Conservation (phyloP, 352 stramenopile species). For the Phytophthora tentaculata region DNA sequence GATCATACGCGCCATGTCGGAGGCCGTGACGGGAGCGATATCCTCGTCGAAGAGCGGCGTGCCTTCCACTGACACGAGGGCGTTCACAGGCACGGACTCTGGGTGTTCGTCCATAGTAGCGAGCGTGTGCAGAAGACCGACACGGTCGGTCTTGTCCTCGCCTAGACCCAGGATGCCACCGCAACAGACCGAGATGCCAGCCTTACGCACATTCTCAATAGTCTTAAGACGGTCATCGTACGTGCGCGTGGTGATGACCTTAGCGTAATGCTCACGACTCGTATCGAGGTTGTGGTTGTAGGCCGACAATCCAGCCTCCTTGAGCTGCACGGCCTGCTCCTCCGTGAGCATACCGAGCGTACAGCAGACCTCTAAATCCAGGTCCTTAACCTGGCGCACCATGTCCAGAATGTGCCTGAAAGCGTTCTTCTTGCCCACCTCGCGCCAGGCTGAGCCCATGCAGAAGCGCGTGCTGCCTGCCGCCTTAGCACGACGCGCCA, state of each 20-base stretch:
- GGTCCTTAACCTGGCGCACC: conserved; percentile 92
- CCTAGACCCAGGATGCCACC: conserved; percentile 97
- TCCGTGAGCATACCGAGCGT: conserved; percentile 97
- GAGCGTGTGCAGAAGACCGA: conserved; percentile 96
- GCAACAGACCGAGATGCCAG: conserved; percentile 97
- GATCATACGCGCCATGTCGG: conserved; percentile 98
- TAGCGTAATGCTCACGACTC: conserved; percentile 97
- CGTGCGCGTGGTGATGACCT: conserved; percentile 95
- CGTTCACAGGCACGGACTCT: conserved; percentile 97
- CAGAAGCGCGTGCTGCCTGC: conserved; percentile 97
- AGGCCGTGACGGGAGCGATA: conserved; percentile 89
- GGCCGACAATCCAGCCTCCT: conserved; percentile 96
- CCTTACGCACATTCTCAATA: conserved; percentile 97
- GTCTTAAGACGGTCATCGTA: conserved; percentile 98
- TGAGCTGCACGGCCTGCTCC: conserved; percentile 96
- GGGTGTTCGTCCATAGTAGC: conserved; percentile 96
- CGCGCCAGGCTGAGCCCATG: conserved; percentile 98
- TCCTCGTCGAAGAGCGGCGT: conserved; percentile 94
- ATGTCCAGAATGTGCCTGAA: conserved; percentile 98
- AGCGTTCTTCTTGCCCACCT: conserved; percentile 98
- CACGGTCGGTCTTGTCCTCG: conserved; percentile 94
- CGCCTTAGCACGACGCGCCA: conserved; percentile 94
- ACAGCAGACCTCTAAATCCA: conserved; percentile 96
- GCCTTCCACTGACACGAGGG: conserved; percentile 94
- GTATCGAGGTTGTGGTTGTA: conserved; percentile 99